Conservation (phyloP, 768 basidiomycete genomes). For the Cystobasidium onofrii region DNA sequence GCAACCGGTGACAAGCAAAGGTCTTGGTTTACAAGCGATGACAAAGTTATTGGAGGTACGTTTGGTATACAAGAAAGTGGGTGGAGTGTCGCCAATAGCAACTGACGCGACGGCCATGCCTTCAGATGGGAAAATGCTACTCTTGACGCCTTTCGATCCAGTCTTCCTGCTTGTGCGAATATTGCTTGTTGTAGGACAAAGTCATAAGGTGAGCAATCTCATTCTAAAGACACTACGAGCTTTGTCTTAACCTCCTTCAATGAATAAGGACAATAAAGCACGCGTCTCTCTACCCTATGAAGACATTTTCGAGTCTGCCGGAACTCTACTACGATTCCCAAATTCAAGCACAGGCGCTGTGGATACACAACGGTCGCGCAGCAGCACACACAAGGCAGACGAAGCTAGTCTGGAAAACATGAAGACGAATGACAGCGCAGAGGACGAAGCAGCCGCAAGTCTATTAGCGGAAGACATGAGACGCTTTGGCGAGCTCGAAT, state of each 20-base stretch:
- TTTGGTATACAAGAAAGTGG: background rate
- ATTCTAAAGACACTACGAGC: too few relatives aligned
- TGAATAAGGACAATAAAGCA: constrained; percentile 2
- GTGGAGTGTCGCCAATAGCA: background rate
- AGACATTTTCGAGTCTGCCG: constrained; percentile 32
- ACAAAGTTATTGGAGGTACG: constrained; percentile 25
- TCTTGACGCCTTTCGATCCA: constrained; percentile 35
- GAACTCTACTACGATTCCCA: background rate
- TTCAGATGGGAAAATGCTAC: constrained; percentile 31
- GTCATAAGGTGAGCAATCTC: background rate
- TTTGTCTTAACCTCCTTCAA: too few relatives aligned
- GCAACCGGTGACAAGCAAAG: constrained; percentile 27
- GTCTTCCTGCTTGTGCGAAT: constrained; percentile 27
- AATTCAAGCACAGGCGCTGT: background rate
- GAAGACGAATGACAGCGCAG: background rate
- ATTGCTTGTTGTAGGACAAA: constrained; percentile 21
- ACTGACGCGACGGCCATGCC: background rate
- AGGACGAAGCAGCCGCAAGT: background rate
- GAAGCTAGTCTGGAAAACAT: background rate
- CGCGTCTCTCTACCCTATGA: constrained; percentile 30
- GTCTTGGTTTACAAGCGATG: constrained; percentile 31
- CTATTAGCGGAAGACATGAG: constrained; percentile 10
- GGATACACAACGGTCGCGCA: constrained; percentile 13
- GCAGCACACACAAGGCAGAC: background rate
- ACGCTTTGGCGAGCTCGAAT: constrained; percentile 11